These are phyloP conservation scores for Omphalotus guepiniiformis DNA, from an alignment of 768 basidiomycete genomes.

Conservation along the genomic window DNA sequence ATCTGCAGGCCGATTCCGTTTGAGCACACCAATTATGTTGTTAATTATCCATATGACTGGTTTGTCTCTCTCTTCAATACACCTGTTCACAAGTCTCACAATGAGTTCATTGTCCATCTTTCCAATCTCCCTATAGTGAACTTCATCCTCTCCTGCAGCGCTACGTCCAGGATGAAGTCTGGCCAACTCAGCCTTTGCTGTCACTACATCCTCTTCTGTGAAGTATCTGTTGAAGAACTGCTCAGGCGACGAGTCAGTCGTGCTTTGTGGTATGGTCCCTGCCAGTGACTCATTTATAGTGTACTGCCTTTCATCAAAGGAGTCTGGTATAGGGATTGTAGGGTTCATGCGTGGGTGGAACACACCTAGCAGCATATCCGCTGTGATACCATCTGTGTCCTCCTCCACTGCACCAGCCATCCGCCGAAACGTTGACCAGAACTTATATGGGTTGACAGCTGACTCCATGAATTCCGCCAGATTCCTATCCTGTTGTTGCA, in stretches of 20 bases:
- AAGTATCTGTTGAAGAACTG: slow-evolving; percentile 9
- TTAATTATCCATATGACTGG: slow-evolving; percentile 10
- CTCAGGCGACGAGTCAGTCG: slow-evolving; percentile 7
- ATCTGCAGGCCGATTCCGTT: not conserved
- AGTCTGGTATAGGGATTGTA: not conserved
- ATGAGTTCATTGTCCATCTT: slow-evolving; percentile 6
- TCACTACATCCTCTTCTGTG: slow-evolving; percentile 4
- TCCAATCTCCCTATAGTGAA: slow-evolving; percentile 9
- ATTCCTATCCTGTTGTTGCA: no score
- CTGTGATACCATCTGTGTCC: no score
- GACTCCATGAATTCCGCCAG: no score
- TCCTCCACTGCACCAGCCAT: no score
- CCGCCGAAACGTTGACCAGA: no score
- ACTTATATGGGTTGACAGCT: no score
- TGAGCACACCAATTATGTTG: not conserved
- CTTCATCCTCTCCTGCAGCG: slow-evolving; percentile 5
- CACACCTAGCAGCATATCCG: no score
- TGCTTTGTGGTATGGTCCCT: slow-evolving; percentile 2
- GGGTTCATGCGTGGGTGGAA: no score
- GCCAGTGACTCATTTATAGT: not conserved
- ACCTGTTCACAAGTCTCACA: slow-evolving; percentile 9
- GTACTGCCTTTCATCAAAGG: not conserved
- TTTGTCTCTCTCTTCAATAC: not conserved
- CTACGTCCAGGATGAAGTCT: slow-evolving; percentile 4
- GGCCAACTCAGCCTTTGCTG: not conserved